Evolutionary conservation across 1,139 yeast genomes (phyloP).

Genomic region (Meyerozyma athensensis): DNA sequence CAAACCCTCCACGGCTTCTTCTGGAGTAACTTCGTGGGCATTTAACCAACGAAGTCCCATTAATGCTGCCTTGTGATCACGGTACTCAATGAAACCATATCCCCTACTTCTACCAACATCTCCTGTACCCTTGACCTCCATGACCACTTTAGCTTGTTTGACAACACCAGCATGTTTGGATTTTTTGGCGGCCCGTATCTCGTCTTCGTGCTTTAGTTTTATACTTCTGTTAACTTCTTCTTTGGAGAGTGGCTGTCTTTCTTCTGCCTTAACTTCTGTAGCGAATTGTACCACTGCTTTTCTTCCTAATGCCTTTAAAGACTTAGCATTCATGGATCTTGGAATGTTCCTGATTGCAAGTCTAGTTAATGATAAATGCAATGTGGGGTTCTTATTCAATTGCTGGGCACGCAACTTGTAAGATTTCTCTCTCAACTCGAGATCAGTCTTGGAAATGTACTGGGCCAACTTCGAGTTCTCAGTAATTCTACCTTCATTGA

Average conservation of each 20-base stretch:
- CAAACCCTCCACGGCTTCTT: slow-evolving; percentile 69
- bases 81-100: slow-evolving; percentile 89
- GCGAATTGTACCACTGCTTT: slow-evolving; percentile 95
- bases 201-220: slow-evolving; percentile 53
- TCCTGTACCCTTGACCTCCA: slow-evolving; percentile 87
- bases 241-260: slow-evolving; percentile 80
- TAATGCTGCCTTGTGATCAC: slow-evolving; percentile 88
- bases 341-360: slow-evolving; percentile 92
- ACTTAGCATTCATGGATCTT: slow-evolving; percentile 82
- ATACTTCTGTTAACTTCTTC: slow-evolving; percentile 84
- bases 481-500: slow-evolving; percentile 92
- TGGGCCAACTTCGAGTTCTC: slow-evolving; percentile 76
- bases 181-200: slow-evolving; percentile 47
- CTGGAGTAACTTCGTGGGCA: slow-evolving; percentile 76
- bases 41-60: slow-evolving; percentile 98
- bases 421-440: slow-evolving; percentile 86
- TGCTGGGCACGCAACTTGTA: slow-evolving; percentile 84
- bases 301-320: slow-evolving; percentile 87
- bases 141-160: slow-evolving; percentile 86
- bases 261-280: slow-evolving; percentile 71
- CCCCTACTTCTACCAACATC: slow-evolving; percentile 92
- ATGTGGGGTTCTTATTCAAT: slow-evolving; percentile 81
- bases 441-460: slow-evolving; percentile 61
- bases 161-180: slow-evolving; percentile 85
- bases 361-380: slow-evolving; percentile 89